These are phyloP conservation scores for Phyllachora maydis DNA, from an alignment of 2,329 filamentous ascomycete genomes.

Conservation along the genomic window DNA sequence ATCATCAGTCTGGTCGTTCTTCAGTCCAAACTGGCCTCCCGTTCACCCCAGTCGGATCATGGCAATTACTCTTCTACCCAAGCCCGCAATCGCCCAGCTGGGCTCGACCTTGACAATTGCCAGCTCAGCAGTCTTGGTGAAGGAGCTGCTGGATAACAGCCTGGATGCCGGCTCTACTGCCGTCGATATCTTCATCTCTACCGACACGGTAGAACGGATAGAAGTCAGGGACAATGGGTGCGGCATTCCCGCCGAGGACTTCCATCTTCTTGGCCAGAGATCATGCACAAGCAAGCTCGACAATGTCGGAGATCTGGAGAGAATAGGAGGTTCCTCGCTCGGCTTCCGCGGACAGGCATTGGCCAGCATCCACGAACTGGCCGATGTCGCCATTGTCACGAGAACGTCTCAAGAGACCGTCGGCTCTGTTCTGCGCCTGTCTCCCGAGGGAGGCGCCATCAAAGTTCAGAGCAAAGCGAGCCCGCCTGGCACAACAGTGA, in stretches of 20 bases:
- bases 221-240: constrained; percentile 56
- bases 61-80: constrained; percentile 27
- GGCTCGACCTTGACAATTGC: constrained; percentile 39
- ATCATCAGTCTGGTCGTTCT: too few species aligned
- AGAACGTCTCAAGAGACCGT: constrained; percentile 38
- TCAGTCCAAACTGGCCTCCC: too few species aligned
- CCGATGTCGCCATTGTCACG: constrained; percentile 40
- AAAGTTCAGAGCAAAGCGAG: constrained; percentile 20
- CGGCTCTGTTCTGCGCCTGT: constrained; percentile 26
- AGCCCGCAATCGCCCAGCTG: constrained; percentile 30
- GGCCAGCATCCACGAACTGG: constrained; percentile 40
- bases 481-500: constrained; percentile 49
- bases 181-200: constrained; percentile 41
- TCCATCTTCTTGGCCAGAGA: constrained; percentile 37
- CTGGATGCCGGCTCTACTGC: constrained; percentile 50
- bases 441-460: constrained; percentile 17
- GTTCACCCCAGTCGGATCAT: too few species aligned
- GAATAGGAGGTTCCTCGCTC: constrained; percentile 35
- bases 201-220: constrained; percentile 47
- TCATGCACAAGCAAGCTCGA: constrained; percentile 56
- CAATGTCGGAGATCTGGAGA: constrained; percentile 37
- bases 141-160: constrained; percentile 61
- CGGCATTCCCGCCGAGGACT: constrained; percentile 44
- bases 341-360: constrained; percentile 62
- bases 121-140: constrained; percentile 40